Evolutionary conservation across 345 rosid genomes (phyloP).

Genomic region (Citrus trifoliata): DNA sequence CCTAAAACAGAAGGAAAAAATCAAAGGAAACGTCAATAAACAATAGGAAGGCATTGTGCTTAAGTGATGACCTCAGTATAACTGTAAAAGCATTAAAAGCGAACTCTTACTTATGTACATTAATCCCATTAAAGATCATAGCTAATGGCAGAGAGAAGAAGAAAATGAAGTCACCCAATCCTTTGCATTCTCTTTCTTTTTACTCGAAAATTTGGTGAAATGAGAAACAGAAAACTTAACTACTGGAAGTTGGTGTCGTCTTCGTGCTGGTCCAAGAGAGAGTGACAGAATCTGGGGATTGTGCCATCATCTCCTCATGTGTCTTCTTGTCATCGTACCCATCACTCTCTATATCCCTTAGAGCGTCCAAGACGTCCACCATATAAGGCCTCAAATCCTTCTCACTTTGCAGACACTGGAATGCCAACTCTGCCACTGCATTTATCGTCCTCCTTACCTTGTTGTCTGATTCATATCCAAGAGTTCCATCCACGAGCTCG

Average conservation of each 20-base stretch:
- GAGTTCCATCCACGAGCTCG: slow-evolving; percentile 66
- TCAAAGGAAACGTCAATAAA: too few species aligned
- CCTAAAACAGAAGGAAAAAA: too few species aligned
- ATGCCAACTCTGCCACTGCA: slow-evolving; percentile 81
- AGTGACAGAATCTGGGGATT: slow-evolving; percentile 56
- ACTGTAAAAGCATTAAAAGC: too few species aligned
- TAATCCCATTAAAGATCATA: not conserved
- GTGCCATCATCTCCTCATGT: slow-evolving; percentile 9
- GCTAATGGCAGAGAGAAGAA: not conserved
- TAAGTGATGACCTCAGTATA: not conserved
- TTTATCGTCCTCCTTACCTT: slow-evolving; percentile 42
- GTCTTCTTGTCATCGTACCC: slow-evolving; percentile 17
- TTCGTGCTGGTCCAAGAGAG: slow-evolving; percentile 46
- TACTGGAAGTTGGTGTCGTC: slow-evolving; percentile 27
- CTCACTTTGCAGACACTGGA: slow-evolving; percentile 66
- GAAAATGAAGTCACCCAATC: not conserved
- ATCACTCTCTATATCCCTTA: slow-evolving; percentile 37
- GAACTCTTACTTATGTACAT: not conserved
- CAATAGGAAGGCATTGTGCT: not conserved
- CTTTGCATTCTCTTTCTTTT: not conserved
- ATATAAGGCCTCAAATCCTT: slow-evolving; percentile 76
- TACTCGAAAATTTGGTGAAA: slow-evolving; percentile 1
- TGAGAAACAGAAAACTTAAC: not conserved
- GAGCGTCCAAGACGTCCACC: slow-evolving; percentile 46
- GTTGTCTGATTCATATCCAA: slow-evolving; percentile 65